These are phyloP conservation scores for Caloboletus firmus DNA, from an alignment of 1,284 basidiomycete genomes.

Conservation along the genomic window DNA sequence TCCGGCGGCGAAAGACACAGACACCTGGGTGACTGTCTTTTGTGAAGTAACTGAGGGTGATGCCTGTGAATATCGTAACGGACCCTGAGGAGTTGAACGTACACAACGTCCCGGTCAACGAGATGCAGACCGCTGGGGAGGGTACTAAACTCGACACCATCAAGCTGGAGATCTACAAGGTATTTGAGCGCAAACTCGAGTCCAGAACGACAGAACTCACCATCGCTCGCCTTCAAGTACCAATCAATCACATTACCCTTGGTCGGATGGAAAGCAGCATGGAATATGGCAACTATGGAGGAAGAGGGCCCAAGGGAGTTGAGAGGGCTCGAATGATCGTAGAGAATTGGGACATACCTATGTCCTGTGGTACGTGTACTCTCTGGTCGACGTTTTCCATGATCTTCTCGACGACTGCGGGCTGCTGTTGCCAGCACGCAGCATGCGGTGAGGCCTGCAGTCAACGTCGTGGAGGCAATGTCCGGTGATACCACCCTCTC, in stretches of 20 bases:
- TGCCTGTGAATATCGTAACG: constrained; percentile 4
- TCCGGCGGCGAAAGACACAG: constrained; percentile 65
- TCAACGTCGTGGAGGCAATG: constrained; percentile 25
- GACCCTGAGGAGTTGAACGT: constrained; percentile 29
- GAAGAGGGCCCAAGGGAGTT: neutral
- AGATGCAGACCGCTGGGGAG: constrained; percentile 79
- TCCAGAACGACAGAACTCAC: constrained; percentile 37
- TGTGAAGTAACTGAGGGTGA: constrained; percentile 60
- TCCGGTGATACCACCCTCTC: constrained; percentile 18
- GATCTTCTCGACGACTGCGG: constrained; percentile 16
- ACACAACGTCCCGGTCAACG: constrained; percentile 77
- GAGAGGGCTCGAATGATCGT: neutral
- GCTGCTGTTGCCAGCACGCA: constrained; percentile 24
- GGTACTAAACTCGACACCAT: constrained; percentile 73
- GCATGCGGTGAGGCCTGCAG: constrained; percentile 11
- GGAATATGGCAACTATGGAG: constrained; percentile 70
- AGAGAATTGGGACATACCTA: constrained; percentile 37
- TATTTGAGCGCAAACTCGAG: neutral
- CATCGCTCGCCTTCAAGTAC: constrained; percentile 64
- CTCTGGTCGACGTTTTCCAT: constrained; percentile 35
- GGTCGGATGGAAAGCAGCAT: constrained; percentile 79
- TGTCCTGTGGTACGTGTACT: constrained; percentile 46
- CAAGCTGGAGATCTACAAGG: constrained; percentile 59
- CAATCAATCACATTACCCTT: constrained; percentile 76
- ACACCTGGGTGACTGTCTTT: constrained; percentile 68